A percentile compares a stretch with the other conserved stretches of the same genome.
These are phyloP conservation scores for Saitozyma sp. DNA, from an alignment of 768 basidiomycete genomes.

Conservation along the genomic window DNA sequence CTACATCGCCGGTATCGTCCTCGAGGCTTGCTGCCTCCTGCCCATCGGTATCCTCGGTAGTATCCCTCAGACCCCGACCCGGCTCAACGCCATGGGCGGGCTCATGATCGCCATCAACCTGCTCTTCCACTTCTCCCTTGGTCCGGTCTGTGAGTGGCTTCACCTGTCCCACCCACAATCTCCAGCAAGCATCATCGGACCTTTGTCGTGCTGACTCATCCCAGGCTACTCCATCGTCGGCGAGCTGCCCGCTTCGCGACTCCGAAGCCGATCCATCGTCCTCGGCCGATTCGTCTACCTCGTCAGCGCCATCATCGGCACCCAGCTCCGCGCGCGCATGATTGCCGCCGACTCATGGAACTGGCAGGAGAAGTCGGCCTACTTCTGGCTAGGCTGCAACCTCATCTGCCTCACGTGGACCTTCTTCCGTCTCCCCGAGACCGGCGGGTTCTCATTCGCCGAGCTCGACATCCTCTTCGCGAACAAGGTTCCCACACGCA, in stretches of 20 bases:
- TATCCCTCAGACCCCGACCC: conserved; percentile 6
- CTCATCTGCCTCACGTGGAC: conserved; percentile 12
- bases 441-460: conserved; percentile 10
- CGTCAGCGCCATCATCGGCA: conserved; percentile 17
- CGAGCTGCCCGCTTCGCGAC: conserved; percentile 25
- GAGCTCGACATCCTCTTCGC: conserved; percentile 45
- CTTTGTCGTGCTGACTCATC: no score
- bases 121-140: conserved; percentile 28
- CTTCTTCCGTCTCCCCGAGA: conserved; percentile 17
- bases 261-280: conserved; percentile 22
- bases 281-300: conserved; percentile 27
- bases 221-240: conserved; percentile 34
- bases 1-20: conserved; percentile 27
- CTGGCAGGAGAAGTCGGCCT: conserved; percentile 28
- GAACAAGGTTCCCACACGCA: conserved; percentile 27
- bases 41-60: conserved; percentile 33
- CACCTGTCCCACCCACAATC: neutral
- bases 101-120: conserved; percentile 31
- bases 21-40: conserved; percentile 14
- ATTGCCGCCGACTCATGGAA: conserved; percentile 26
- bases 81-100: conserved; percentile 16
- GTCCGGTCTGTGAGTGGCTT: conserved; percentile 23
- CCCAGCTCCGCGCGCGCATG: conserved; percentile 24
- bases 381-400: conserved; percentile 32
- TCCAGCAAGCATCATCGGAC: no score